A percentile compares a stretch with the other conserved stretches of the same genome.
phyloP scores from a whole-genome alignment of 768 basidiomycete species.

The Neoboletus magnificus region DNA sequence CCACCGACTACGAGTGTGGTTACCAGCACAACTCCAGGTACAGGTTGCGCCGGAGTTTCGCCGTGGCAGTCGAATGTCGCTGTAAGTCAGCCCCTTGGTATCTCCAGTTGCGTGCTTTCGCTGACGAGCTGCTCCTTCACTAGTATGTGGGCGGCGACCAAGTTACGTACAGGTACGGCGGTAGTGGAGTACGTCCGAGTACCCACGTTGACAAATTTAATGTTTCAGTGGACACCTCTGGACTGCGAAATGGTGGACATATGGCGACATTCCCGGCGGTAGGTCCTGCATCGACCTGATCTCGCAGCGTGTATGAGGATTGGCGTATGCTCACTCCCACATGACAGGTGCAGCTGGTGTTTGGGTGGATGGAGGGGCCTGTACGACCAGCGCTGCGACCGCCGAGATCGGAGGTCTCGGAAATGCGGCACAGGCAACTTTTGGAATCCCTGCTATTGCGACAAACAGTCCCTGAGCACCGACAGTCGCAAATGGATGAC shows the following conservation, averaged over 20 bases:
- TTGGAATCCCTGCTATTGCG: background rate
- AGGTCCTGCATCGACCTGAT: background rate
- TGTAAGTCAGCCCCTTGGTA: conserved; percentile 28
- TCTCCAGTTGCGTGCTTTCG: background rate
- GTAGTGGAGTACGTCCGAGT: too few relatives aligned
- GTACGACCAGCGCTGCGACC: conserved; percentile 7
- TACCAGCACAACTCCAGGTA: conserved; percentile 8
- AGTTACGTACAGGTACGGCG: conserved; percentile 41
- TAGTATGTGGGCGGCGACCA: conserved; percentile 46
- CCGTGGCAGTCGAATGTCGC: conserved; percentile 41
- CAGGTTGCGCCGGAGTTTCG: conserved; percentile 40
- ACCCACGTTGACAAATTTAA: background rate
- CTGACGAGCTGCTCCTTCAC: background rate
- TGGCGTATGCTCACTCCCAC: background rate
- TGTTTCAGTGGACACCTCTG: conserved; percentile 44
- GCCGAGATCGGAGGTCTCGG: background rate
- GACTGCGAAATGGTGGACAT: conserved; percentile 49
- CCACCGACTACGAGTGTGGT: conserved; percentile 1
- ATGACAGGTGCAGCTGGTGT: conserved; percentile 15
- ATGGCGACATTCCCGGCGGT: conserved; percentile 38
- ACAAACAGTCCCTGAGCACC: background rate
- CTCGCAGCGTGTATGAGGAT: too few relatives aligned
- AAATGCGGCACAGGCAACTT: background rate
- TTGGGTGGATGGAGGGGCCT: conserved; percentile 15
- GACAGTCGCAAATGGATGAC: background rate